These are phyloP conservation scores for Populus ilicifolia DNA, from an alignment of 345 rosid species.

Conservation along the genomic window DNA sequence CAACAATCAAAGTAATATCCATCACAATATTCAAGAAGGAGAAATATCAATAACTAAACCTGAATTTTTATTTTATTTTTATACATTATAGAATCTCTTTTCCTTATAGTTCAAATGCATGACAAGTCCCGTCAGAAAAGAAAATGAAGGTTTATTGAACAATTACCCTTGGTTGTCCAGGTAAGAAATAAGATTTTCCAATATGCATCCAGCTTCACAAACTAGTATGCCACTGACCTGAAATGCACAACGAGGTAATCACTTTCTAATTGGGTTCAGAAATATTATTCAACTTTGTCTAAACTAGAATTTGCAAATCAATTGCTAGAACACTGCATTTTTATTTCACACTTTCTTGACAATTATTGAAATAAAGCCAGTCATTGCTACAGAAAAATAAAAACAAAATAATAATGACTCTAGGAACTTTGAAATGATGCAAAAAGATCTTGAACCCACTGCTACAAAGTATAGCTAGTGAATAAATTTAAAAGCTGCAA, in stretches of 20 bases:
- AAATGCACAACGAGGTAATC: conserved; percentile 14
- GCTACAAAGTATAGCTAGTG: not conserved
- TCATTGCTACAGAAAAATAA: not conserved
- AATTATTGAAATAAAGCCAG: not conserved
- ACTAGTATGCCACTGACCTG: conserved; percentile 91
- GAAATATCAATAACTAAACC: conserved; percentile 2
- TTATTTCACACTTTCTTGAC: too few relatives aligned
- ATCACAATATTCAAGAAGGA: not conserved
- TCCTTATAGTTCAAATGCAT: not conserved
- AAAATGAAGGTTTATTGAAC: conserved; percentile 6
- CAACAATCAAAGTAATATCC: not conserved
- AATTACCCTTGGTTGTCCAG: conserved; percentile 77
- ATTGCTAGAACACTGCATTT: too few relatives aligned
- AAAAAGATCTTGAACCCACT: not conserved
- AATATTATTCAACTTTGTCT: not conserved
- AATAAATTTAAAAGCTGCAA: not conserved
- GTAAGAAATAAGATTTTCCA: conserved; percentile 76
- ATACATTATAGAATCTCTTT: not conserved
- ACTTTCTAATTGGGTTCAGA: not conserved
- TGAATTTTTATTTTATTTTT: not conserved
- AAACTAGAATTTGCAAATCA: too few relatives aligned
- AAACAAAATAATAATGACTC: too few relatives aligned
- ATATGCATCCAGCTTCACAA: conserved; percentile 96
- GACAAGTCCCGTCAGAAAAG: not conserved
- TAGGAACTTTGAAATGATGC: not conserved